Conservation (phyloP, 345 rosid genomes). For the Citrus glauca region DNA sequence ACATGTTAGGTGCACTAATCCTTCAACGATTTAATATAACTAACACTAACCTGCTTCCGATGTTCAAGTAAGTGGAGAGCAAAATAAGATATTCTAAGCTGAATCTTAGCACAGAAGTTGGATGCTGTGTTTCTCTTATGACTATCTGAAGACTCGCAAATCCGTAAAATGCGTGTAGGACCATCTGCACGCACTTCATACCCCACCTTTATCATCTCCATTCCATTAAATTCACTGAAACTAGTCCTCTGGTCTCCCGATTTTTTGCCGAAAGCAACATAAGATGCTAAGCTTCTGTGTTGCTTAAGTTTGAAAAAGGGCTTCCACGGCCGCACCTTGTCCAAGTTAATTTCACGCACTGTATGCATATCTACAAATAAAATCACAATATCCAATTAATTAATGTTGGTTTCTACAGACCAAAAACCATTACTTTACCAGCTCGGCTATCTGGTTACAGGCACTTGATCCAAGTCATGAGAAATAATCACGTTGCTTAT, state of each 20-base stretch:
- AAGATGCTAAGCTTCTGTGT: constrained; percentile 51
- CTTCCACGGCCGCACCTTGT: constrained; percentile 92
- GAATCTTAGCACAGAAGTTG: constrained; percentile 55
- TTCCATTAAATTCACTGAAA: constrained; percentile 34
- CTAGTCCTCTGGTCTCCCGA: constrained; percentile 35
- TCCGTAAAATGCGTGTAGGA: constrained; percentile 71
- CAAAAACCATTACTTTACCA: neutral
- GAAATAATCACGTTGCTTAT: neutral
- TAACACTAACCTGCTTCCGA: constrained; percentile 54
- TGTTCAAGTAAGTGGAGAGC: constrained; percentile 69
- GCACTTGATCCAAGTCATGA: neutral
- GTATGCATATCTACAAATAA: constrained; percentile 53
- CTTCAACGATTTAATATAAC: neutral
- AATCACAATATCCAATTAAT: constrained; percentile 14
- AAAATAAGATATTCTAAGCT: constrained; percentile 59
- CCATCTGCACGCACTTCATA: constrained; percentile 96
- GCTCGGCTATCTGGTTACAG: neutral
- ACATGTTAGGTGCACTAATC: neutral
- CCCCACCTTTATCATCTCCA: constrained; percentile 57
- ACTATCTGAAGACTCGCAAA: constrained; percentile 61
- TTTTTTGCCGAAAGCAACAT: constrained; percentile 37
- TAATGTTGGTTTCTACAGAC: neutral
- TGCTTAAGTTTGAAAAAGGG: constrained; percentile 61
- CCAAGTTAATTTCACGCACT: constrained; percentile 81
- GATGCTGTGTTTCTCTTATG: constrained; percentile 35